Conservation (phyloP, 2,329 filamentous ascomycete species). For the Diaporthe ilicicola region DNA sequence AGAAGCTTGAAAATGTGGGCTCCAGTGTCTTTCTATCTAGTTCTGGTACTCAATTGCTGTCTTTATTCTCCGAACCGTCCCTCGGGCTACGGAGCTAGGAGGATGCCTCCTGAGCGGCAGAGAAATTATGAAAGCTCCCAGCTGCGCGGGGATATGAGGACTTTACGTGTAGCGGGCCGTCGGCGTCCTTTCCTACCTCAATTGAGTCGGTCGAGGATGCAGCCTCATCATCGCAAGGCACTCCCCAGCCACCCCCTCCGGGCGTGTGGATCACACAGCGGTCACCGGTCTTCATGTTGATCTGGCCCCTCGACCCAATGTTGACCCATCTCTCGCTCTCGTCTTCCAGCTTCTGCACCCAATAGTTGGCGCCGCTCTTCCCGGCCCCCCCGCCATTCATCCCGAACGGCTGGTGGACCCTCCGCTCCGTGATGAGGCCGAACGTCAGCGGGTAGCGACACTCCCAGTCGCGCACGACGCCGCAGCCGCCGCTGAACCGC, state of each 20-base stretch:
- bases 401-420: constrained; percentile 45
- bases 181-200: not conserved
- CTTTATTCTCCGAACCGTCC: not conserved
- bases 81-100: not conserved
- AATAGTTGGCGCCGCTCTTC: constrained; percentile 39
- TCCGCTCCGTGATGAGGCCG: constrained; percentile 46
- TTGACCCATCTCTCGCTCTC: constrained; percentile 40
- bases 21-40: not conserved
- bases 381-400: constrained; percentile 43
- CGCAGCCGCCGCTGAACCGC: constrained; percentile 42
- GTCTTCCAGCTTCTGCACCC: constrained; percentile 39
- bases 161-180: not conserved
- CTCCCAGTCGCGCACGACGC: constrained; percentile 45
- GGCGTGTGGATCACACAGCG: constrained; percentile 47
- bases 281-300: constrained; percentile 45
- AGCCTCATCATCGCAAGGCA: not conserved
- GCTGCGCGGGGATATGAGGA: constrained; percentile 15
- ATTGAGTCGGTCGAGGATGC: not conserved
- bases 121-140: constrained; percentile 25
- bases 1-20: not conserved
- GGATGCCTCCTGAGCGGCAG: constrained; percentile 22
- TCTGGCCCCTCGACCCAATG: constrained; percentile 43
- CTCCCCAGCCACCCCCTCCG: constrained; percentile 44
- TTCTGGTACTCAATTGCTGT: not conserved
- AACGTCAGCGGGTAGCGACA: constrained; percentile 44